Evolutionary conservation across 2,329 filamentous ascomycete species (phyloP).

Genomic region (Beauveria scarabaeidicola): DNA sequence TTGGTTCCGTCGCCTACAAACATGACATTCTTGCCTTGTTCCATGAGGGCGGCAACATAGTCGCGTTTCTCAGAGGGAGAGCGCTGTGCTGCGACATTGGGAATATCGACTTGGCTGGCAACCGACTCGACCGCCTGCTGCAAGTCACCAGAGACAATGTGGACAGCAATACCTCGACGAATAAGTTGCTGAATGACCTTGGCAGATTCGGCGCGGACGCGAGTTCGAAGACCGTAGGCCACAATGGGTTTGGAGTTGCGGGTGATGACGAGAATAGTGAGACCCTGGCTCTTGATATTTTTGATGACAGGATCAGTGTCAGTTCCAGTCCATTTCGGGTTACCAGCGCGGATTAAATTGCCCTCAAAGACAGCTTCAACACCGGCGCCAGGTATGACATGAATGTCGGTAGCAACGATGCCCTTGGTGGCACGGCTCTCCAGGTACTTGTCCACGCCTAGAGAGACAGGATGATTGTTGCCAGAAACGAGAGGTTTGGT

Average conservation of each 20-base stretch:
- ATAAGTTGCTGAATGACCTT: slow-evolving; percentile 37
- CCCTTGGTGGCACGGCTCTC: slow-evolving; percentile 12
- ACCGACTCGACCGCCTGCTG: slow-evolving; percentile 36
- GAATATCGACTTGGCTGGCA: slow-evolving; percentile 33
- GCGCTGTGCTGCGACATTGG: slow-evolving; percentile 35
- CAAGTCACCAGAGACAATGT: slow-evolving; percentile 51
- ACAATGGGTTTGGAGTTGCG: slow-evolving; percentile 25
- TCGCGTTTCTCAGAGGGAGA: slow-evolving; percentile 45
- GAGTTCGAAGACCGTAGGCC: slow-evolving; percentile 39
- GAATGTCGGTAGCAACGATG: slow-evolving; percentile 20
- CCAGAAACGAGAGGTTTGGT: slow-evolving; percentile 25
- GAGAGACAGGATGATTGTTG: slow-evolving; percentile 43
- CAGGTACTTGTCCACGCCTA: slow-evolving; percentile 35
- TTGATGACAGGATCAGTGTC: slow-evolving; percentile 15
- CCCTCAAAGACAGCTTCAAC: slow-evolving; percentile 29
- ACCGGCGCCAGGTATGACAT: slow-evolving; percentile 30
- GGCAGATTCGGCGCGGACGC: slow-evolving; percentile 29
- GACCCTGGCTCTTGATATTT: slow-evolving; percentile 15
- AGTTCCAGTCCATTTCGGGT: slow-evolving; percentile 33
- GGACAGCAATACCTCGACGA: slow-evolving; percentile 37
- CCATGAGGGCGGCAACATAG: slow-evolving; percentile 37
- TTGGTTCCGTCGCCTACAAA: slow-evolving; percentile 59
- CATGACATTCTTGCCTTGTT: slow-evolving; percentile 30
- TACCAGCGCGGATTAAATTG: slow-evolving; percentile 33
- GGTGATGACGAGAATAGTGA: slow-evolving; percentile 23